Base-by-base conservation (phyloP, 371 early-diverging fungal species). In the Lichtheimia ramosa region DNA sequence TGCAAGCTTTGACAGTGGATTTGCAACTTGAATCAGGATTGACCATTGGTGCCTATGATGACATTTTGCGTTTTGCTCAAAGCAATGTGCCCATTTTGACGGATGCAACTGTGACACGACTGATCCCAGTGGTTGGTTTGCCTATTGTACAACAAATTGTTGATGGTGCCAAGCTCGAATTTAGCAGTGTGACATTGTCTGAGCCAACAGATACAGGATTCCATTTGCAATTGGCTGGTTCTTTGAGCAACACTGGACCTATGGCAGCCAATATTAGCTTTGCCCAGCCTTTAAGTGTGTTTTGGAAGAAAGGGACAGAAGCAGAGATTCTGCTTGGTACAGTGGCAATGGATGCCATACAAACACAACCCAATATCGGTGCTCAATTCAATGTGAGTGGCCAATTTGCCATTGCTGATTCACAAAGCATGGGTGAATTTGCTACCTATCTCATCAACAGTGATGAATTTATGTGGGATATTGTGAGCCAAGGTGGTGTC, bases 391-490 rank as follows among this genome's bases (percentile, higher is more conserved):
- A 83, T 59, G 62, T 83, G n/a, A 56, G 64, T 46, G 83, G 79
- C 54, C 64, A 59, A 40, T 84, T 84, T 62, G 65, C 74, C 23
- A 65, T 86, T 43, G 52, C 71, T 14, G 75, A 86, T 34, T 28
- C 63, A 0, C 59, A 69, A 21, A 69, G 62, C 23, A 83, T 84
- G 73, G 66, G 75, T 25, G 71, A 74, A 39, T 86, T 86, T 62
- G 63, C 84, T 12, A 65, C 65, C 24, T 81, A 69, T 62, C 67
- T 86, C 78, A 79, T 86, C 63, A 81, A 83, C 64, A 72, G 81
- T 46, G 64, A 81, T 16, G 43, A 69, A n/a, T 86, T 86, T 51
- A 58, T 71, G 4, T 86, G 87, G 87, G 79, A 83, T 25, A 82
- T 86, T n/a, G 61, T 59, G 7, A 71, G 78, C 15, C 68, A 65